Evolutionary conservation across 345 rosid genomes (phyloP).

Genomic region (Eucalyptus cloeziana): DNA sequence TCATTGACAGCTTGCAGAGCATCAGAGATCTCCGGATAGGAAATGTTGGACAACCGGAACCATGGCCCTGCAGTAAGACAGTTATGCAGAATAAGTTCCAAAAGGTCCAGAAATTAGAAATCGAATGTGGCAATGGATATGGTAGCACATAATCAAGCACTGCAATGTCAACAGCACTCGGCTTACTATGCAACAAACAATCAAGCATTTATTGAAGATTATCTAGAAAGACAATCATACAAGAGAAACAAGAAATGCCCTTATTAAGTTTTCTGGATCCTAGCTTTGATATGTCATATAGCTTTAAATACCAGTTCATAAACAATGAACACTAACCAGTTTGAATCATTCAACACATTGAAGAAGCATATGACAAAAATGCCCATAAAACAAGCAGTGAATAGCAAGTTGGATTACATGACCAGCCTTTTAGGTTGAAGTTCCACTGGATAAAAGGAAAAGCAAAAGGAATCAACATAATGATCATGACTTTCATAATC

Average conservation of each 20-base stretch:
- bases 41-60: conserved; percentile 65
- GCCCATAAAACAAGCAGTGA: not conserved
- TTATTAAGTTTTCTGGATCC: not conserved
- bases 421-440: not conserved
- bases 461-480: not conserved
- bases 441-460: not conserved
- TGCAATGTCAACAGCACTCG: not conserved
- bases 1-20: conserved; percentile 37
- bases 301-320: not conserved
- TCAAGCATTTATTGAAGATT: not conserved
- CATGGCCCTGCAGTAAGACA: conserved; percentile 57
- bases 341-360: not conserved
- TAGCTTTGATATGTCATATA: not conserved
- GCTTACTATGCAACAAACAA: not conserved
- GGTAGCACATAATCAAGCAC: not conserved
- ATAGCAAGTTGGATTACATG: not conserved
- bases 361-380: not conserved
- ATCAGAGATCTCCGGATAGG: conserved; percentile 57
- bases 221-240: not conserved
- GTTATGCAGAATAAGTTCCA: not conserved
- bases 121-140: not conserved
- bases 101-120: not conserved
- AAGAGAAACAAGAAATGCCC: not conserved
- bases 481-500: not conserved
- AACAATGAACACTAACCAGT: not conserved